Percentiles rank a stretch among this genome's conserved stretches.
These are phyloP conservation scores for Talaromyces sp. DNA, from an alignment of 2,329 filamentous ascomycete genomes.

Conservation along the genomic window DNA sequence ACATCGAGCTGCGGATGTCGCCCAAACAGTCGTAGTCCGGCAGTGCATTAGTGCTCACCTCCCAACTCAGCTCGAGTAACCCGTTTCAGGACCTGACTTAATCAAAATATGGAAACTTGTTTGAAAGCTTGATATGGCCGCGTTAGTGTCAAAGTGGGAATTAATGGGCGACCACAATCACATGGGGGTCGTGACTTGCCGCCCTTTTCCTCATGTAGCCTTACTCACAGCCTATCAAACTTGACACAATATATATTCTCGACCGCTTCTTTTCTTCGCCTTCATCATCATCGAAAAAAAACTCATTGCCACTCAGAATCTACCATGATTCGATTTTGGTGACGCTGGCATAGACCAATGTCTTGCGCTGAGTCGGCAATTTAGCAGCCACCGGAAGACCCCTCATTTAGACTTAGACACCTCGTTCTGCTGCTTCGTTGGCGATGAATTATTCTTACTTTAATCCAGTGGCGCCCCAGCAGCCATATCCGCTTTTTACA, in stretches of 20 bases:
- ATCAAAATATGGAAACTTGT: neutral
- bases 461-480: conserved; percentile 25
- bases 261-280: neutral
- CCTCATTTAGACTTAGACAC: neutral
- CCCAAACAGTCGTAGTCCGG: neutral
- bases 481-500: conserved; percentile 50
- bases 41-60: neutral
- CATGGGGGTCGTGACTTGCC: neutral
- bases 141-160: neutral
- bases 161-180: neutral
- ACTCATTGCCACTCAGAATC: neutral
- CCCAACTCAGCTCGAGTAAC: neutral
- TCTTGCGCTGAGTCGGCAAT: neutral
- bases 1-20: too few relatives aligned
- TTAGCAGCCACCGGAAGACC: neutral
- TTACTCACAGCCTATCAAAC: neutral
- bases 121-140: neutral
- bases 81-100: neutral
- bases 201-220: neutral
- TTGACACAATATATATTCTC: neutral
- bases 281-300: neutral
- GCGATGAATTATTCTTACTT: conserved; percentile 56
- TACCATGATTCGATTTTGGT: neutral
- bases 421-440: neutral
- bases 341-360: neutral